Conservation (phyloP, 2,329 filamentous ascomycete genomes). For the Botrytis cinerea region DNA sequence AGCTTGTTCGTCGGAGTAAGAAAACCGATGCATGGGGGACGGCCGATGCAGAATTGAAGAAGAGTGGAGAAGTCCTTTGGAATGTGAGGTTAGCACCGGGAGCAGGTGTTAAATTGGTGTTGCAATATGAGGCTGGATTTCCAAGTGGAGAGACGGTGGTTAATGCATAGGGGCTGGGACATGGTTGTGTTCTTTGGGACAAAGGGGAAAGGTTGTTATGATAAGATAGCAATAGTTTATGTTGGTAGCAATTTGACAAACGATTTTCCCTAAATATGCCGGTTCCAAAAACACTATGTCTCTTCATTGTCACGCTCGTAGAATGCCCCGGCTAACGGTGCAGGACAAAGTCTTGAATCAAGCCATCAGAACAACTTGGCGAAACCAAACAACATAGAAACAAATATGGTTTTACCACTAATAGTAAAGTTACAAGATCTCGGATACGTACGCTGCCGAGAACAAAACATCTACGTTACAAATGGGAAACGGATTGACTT, state of each 20-base stretch:
- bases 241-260: constrained; percentile 3
- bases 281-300: no score
- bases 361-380: background rate
- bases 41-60: constrained; percentile 55
- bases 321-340: background rate
- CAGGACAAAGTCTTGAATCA: background rate
- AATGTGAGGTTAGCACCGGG: constrained; percentile 59
- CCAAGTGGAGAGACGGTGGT: constrained; percentile 52
- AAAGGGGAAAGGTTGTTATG: background rate
- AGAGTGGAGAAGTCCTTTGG: constrained; percentile 61
- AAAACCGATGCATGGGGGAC: constrained; percentile 52
- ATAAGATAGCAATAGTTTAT: constrained; percentile 7
- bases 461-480: background rate
- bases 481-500: background rate
- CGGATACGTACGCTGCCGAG: background rate
- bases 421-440: background rate
- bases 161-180: constrained; percentile 22
- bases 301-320: no score
- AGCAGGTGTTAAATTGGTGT: constrained; percentile 54
- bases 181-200: background rate
- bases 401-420: background rate
- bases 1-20: constrained; percentile 29
- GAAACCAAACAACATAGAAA: background rate
- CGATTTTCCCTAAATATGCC: background rate
- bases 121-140: constrained; percentile 63